Evolutionary conservation across 116 monocot genomes (phyloP).

Genomic region (Papilionanthe hybrid): DNA sequence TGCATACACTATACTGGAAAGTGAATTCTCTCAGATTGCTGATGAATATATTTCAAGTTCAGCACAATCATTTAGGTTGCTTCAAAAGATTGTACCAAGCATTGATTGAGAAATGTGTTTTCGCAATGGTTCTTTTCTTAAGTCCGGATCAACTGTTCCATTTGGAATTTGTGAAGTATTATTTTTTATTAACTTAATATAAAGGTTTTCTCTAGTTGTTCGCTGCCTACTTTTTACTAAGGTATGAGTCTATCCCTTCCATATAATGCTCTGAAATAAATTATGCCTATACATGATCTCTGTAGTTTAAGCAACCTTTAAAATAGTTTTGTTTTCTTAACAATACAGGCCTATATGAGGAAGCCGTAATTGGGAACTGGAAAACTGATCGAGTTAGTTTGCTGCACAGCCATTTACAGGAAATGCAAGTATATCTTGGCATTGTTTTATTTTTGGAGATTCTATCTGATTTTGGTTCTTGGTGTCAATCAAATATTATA

Average conservation of each 20-base stretch:
- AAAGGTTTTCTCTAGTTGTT: background rate
- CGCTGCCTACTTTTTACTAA: background rate
- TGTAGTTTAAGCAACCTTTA: background rate
- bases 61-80: slow-evolving; percentile 27
- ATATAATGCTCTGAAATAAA: background rate
- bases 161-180: background rate
- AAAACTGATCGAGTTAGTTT: background rate
- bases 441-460: background rate
- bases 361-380: background rate
- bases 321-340: background rate
- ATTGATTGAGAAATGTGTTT: slow-evolving; percentile 24
- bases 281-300: background rate
- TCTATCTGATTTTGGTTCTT: too few species aligned
- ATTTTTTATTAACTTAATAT: background rate
- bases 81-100: slow-evolving; percentile 60
- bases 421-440: background rate
- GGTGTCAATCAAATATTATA: too few species aligned
- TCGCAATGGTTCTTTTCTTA: background rate
- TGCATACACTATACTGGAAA: slow-evolving; percentile 51
- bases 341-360: background rate
- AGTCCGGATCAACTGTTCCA: background rate
- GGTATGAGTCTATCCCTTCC: background rate
- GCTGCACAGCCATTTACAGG: background rate
- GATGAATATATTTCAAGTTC: slow-evolving; percentile 23
- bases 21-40: slow-evolving; percentile 38